Percentiles rank a stretch among this genome's conserved stretches.
phyloP scores from a whole-genome alignment of 2,329 filamentous ascomycete genomes.

The Clarireedia hainanense region DNA sequence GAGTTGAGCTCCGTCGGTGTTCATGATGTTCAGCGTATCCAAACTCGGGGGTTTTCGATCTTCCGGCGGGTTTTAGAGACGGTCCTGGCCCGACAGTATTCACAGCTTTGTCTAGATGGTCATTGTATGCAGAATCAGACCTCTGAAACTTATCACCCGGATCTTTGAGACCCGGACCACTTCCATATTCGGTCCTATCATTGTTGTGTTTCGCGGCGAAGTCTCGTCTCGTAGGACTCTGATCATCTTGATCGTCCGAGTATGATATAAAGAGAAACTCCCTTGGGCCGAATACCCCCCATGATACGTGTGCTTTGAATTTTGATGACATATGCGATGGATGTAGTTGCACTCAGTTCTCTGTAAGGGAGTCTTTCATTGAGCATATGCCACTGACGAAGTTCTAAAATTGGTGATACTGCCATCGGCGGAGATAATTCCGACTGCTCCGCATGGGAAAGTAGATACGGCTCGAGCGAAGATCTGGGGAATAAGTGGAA shows the following conservation, averaged over 20 bases:
- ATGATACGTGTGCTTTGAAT: too few relatives aligned
- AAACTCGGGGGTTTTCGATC: neutral
- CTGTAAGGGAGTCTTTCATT: too few relatives aligned
- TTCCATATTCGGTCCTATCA: slow-evolving; percentile 10
- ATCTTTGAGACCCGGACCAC: slow-evolving; percentile 15
- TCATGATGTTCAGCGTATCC: slow-evolving; percentile 10
- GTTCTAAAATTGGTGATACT: too few relatives aligned
- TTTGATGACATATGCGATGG: too few relatives aligned
- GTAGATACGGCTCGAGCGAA: too few relatives aligned
- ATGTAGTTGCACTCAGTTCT: too few relatives aligned
- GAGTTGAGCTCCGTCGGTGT: slow-evolving; percentile 7
- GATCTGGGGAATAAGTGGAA: too few relatives aligned
- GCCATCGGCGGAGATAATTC: too few relatives aligned
- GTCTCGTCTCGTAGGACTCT: slow-evolving; percentile 10
- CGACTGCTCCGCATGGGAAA: too few relatives aligned
- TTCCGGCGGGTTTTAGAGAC: neutral
- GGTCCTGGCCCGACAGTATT: slow-evolving; percentile 14
- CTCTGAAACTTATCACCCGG: slow-evolving; percentile 16
- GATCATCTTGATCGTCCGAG: neutral
- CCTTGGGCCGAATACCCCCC: too few relatives aligned
- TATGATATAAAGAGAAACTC: neutral
- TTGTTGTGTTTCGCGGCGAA: slow-evolving; percentile 5
- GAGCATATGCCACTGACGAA: too few relatives aligned
- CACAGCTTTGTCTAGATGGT: slow-evolving; percentile 14
- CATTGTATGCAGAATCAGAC: slow-evolving; percentile 12